Base-by-base conservation (phyloP, 208 protist species). In the Crithidia acanthocephali region DNA sequence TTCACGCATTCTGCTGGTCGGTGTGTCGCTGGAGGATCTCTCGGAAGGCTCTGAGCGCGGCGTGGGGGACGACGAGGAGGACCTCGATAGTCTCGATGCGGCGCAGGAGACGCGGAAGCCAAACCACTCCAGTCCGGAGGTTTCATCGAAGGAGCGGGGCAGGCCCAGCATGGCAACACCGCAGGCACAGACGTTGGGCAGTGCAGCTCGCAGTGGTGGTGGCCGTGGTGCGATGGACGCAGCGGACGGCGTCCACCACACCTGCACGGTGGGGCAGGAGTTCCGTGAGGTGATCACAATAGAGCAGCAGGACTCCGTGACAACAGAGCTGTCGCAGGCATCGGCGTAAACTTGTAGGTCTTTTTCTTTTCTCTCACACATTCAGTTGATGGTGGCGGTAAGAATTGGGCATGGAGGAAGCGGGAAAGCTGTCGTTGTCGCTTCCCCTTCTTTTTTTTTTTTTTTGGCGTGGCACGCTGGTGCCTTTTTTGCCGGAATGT, bases 21-120 rank as follows among this genome's bases (percentile, higher is more conserved):
- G 83, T 11, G 57, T 89, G 11, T 90, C 87, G 22, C 72, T 92
- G 7, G 87, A 92, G 64, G 81, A 87, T 55, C 6, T 74, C 0
- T 65, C 72, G 7, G 65, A 66, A 27, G 66, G 20, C 70, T 74
- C 70, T 5, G 59, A 69, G 30, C 25, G 67, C 50, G 70, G 57
- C 47, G 66, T 68, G 35, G 45, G 32, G 18, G 44, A 58, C 22
- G 28, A 40, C 35, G 44, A 58, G 23, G 28, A 40, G 27, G 58
- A 62, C 22, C 25, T 60, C 15, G 45, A 58, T 6, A 58, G 60
- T 18, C 63, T 76, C 4, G 53, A 53, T 0, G 66, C 25, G 11
- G 58, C 57, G 8, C 25, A 35, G 13, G 55, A 18, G 23, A 68
- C 62, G 11, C 45, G 50, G 30, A 32, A 23, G 59, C 64, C 44